A percentile compares a stretch with the other conserved stretches of the same genome.
phyloP scores from a whole-genome alignment of 2,329 filamentous ascomycete genomes.

The Fusarium brachygibbosum region DNA sequence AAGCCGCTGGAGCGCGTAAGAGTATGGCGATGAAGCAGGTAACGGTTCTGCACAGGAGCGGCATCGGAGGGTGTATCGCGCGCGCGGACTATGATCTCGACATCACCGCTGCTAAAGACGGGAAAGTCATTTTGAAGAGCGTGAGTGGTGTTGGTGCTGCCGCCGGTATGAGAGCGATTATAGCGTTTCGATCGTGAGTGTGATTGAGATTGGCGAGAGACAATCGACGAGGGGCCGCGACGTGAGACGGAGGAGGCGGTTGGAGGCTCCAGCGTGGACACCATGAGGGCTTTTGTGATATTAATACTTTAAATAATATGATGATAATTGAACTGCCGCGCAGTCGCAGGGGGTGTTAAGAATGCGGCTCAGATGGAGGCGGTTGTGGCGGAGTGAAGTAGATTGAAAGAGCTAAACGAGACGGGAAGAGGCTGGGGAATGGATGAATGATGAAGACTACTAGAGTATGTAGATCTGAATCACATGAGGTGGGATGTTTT shows the following conservation, averaged over 20 bases:
- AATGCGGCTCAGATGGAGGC: slow-evolving; percentile 19
- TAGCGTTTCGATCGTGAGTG: slow-evolving; percentile 76
- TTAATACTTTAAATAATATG: slow-evolving; percentile 8
- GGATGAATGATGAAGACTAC: slow-evolving; percentile 18
- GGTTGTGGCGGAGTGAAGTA: slow-evolving; percentile 35
- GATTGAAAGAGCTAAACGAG: slow-evolving; percentile 28
- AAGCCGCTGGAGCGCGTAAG: slow-evolving; percentile 92
- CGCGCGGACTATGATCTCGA: slow-evolving; percentile 84
- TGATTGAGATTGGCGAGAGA: slow-evolving; percentile 71
- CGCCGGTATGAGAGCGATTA: slow-evolving; percentile 84
- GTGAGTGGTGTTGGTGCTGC: slow-evolving; percentile 74
- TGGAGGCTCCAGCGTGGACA: slow-evolving; percentile 70
- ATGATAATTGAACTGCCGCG: slow-evolving; percentile 19
- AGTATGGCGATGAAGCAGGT: slow-evolving; percentile 88
- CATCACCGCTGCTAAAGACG: slow-evolving; percentile 91
- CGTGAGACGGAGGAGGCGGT: slow-evolving; percentile 66
- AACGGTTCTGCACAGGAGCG: slow-evolving; percentile 74
- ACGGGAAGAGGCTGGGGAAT: slow-evolving; percentile 30
- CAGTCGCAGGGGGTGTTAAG: slow-evolving; percentile 16
- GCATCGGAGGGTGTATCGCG: slow-evolving; percentile 53
- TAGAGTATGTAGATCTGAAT: slow-evolving; percentile 33
- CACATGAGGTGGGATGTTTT: slow-evolving; percentile 46
- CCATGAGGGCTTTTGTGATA: slow-evolving; percentile 61
- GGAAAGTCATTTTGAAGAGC: slow-evolving; percentile 91
- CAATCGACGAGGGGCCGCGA: slow-evolving; percentile 68